A percentile compares a stretch with the other conserved stretches of the same genome.
These are phyloP conservation scores for Jatropha multifida DNA, from an alignment of 441 rosid species.

Conservation along the genomic window DNA sequence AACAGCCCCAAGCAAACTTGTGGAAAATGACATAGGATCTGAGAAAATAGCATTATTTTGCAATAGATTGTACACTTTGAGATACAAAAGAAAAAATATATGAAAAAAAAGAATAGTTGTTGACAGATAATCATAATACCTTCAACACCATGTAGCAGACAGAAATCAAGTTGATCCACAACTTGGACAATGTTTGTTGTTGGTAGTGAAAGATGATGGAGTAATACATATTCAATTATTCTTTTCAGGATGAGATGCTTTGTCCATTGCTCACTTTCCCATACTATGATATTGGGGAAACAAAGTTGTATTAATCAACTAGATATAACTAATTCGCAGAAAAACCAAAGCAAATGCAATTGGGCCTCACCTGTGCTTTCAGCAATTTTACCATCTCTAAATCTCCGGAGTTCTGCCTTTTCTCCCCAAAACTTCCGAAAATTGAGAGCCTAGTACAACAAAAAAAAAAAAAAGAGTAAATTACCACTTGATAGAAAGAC, in stretches of 20 bases:
- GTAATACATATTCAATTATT: constrained; percentile 59
- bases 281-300: constrained; percentile 46
- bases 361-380: constrained; percentile 80
- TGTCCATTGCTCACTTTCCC: constrained; percentile 78
- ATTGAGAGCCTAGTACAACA: constrained; percentile 50
- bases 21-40: constrained; percentile 72
- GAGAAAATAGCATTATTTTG: constrained; percentile 25
- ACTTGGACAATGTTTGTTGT: constrained; percentile 53
- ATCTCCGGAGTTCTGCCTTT: constrained; percentile 86
- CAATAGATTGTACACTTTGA: not conserved
- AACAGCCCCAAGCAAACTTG: constrained; percentile 56
- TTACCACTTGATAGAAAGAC: constrained; percentile 20
- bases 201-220: constrained; percentile 63
- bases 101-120: not conserved
- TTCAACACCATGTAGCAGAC: constrained; percentile 62
- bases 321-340: constrained; percentile 8
- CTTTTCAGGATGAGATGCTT: constrained; percentile 80
- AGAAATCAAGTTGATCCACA: constrained; percentile 93
- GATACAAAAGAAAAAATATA: not conserved
- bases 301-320: constrained; percentile 25
- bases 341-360: constrained; percentile 23
- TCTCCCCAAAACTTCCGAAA: constrained; percentile 89
- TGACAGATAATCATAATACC: constrained; percentile 39
- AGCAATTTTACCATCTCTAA: constrained; percentile 91
- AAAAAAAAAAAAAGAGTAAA: constrained; percentile 7